These are phyloP conservation scores for Talaromyces sp. DNA, from an alignment of 2,329 filamentous ascomycete genomes.

Conservation along the genomic window DNA sequence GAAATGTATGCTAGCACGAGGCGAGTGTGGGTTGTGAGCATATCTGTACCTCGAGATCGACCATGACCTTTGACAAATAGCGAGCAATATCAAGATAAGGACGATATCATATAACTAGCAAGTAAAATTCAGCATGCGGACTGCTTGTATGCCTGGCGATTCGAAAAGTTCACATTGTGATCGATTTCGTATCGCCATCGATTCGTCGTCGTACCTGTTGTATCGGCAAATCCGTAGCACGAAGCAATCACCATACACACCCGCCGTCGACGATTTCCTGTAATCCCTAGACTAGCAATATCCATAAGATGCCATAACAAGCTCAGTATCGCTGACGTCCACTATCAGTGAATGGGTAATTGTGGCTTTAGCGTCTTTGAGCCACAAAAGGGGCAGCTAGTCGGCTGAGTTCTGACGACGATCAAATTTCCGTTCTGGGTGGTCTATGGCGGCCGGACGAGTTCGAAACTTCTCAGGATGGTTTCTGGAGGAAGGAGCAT, in stretches of 20 bases:
- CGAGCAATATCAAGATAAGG: not conserved
- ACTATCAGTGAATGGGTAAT: too few relatives aligned
- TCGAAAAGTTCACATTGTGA: not conserved
- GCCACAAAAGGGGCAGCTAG: not conserved
- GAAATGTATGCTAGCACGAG: not conserved
- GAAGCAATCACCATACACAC: not conserved
- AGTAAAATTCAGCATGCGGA: not conserved
- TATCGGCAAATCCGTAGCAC: not conserved
- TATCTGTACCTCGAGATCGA: too few relatives aligned
- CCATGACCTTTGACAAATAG: not conserved
- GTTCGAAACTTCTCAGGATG: not conserved
- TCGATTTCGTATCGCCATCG: not conserved
- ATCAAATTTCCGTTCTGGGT: not conserved
- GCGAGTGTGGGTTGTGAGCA: not conserved
- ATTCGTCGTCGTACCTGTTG: not conserved
- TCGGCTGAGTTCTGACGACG: not conserved
- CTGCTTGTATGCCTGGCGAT: not conserved
- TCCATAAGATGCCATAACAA: not conserved
- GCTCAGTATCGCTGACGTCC: not conserved
- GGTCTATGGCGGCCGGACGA: not conserved
- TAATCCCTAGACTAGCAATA: not conserved
- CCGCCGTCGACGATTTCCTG: not conserved
- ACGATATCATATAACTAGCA: not conserved
- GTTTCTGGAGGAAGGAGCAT: not conserved
- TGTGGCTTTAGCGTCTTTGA: not conserved